A percentile compares a stretch with the other conserved stretches of the same genome.
Conservation (phyloP, 2,329 filamentous ascomycete genomes). For the Eutypella sp. region DNA sequence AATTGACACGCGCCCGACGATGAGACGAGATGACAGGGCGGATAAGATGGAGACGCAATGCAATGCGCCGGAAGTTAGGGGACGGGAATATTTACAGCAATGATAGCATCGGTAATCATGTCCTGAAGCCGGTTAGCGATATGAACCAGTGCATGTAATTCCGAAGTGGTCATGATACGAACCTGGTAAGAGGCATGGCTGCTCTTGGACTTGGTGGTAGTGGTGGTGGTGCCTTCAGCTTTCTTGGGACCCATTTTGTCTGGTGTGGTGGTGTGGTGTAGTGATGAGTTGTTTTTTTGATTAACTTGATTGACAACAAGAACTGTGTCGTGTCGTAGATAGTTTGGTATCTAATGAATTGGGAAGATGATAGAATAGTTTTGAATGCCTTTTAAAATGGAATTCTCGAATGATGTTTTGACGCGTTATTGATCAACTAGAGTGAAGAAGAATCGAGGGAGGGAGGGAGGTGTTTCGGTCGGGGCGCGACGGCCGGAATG, state of each 20-base stretch:
- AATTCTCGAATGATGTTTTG: constrained; percentile 12
- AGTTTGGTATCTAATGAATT: constrained; percentile 11
- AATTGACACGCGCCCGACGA: constrained; percentile 7
- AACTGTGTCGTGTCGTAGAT: too few relatives aligned
- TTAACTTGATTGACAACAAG: too few relatives aligned
- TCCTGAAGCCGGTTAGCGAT: constrained; percentile 43
- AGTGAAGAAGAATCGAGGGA: constrained; percentile 31
- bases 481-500: constrained; percentile 48
- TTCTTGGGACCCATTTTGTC: constrained; percentile 58
- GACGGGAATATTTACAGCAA: constrained; percentile 46
- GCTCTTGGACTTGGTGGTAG: constrained; percentile 45
- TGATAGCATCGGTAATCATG: constrained; percentile 59
- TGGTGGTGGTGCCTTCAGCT: constrained; percentile 35
- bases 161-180: constrained; percentile 24
- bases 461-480: constrained; percentile 34
- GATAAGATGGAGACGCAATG: too few relatives aligned
- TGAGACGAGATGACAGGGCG: too few relatives aligned
- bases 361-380: constrained; percentile 18
- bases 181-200: constrained; percentile 57
- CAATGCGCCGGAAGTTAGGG: constrained; percentile 34
- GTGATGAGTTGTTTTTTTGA: constrained; percentile 15
- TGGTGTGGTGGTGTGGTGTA: constrained; percentile 13
- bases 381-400: constrained; percentile 12
- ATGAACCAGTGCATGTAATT: constrained; percentile 11
- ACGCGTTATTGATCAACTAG: constrained; percentile 17